Conservation (phyloP, 2,329 filamentous ascomycete species). For the Phyllosticta capitalensis region DNA sequence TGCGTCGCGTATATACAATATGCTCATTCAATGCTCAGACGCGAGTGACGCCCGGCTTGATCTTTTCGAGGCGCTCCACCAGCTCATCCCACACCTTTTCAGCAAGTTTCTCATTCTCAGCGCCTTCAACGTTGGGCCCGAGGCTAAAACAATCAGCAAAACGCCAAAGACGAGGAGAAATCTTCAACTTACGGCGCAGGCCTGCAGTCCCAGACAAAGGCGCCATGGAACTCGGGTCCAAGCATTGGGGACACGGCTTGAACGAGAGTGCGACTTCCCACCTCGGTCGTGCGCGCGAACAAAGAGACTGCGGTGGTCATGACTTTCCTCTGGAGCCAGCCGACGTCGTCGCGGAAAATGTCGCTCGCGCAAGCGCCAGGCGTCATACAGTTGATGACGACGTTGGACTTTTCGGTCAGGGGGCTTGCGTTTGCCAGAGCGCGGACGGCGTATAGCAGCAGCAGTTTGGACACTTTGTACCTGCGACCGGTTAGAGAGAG, state of each 20-base stretch:
- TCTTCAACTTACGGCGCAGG: slow-evolving; percentile 14
- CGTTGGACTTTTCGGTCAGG: slow-evolving; percentile 16
- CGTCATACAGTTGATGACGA: slow-evolving; percentile 25
- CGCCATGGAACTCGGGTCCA: slow-evolving; percentile 16
- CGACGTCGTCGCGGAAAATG: slow-evolving; percentile 18
- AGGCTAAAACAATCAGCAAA: background rate
- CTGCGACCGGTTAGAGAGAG: slow-evolving; percentile 4
- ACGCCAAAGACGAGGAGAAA: background rate
- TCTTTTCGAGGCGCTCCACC: slow-evolving; percentile 14
- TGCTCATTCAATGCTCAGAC: background rate
- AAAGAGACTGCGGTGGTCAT: slow-evolving; percentile 1
- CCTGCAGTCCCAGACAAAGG: slow-evolving; percentile 17
- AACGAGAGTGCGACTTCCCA: slow-evolving; percentile 17
- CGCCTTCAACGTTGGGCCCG: slow-evolving; percentile 13
- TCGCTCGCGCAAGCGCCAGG: slow-evolving; percentile 25
- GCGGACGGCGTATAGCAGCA: slow-evolving; percentile 20
- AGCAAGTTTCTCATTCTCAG: slow-evolving; percentile 11
- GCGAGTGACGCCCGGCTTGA: slow-evolving; percentile 16
- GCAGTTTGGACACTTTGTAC: slow-evolving; percentile 23
- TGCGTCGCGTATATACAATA: background rate
- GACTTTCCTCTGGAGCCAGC: background rate
- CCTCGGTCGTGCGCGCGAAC: slow-evolving; percentile 17
- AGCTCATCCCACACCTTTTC: slow-evolving; percentile 15
- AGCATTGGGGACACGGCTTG: slow-evolving; percentile 15
- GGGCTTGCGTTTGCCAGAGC: slow-evolving; percentile 17